Conservation (phyloP, 1,284 basidiomycete species). For the Tilletiopsis washingtonensis region DNA sequence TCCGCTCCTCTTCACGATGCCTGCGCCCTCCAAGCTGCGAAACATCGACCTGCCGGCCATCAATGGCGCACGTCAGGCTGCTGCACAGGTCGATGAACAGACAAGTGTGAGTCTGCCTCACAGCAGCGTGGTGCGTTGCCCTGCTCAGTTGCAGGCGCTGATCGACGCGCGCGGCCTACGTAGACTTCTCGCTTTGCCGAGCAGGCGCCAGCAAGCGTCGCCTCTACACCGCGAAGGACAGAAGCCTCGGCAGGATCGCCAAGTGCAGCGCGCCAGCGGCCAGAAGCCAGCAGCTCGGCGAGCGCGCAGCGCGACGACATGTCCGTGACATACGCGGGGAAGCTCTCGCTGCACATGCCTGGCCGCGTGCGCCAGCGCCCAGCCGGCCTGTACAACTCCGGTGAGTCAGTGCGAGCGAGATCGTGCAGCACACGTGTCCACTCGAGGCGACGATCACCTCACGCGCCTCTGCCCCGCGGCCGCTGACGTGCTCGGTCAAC, state of each 20-base stretch:
- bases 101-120: background rate
- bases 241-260: background rate
- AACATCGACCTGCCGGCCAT: background rate
- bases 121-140: background rate
- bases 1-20: background rate
- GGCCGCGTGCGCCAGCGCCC: background rate
- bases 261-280: background rate
- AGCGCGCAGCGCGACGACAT: background rate
- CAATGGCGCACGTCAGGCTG: background rate
- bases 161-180: too few species aligned
- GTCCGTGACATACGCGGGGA: background rate
- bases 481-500: background rate
- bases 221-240: background rate
- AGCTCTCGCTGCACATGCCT: background rate
- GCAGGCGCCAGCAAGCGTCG: too few species aligned
- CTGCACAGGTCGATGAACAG: background rate
- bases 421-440: background rate
- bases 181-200: too few species aligned
- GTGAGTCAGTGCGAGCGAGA: background rate
- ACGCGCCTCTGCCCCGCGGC: background rate
- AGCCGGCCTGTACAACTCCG: background rate
- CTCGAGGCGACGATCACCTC: background rate
- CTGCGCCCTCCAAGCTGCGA: background rate
- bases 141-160: background rate
- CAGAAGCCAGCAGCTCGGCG: background rate